These are phyloP conservation scores for Populus simonii DNA, from an alignment of 345 rosid species.

Conservation along the genomic window DNA sequence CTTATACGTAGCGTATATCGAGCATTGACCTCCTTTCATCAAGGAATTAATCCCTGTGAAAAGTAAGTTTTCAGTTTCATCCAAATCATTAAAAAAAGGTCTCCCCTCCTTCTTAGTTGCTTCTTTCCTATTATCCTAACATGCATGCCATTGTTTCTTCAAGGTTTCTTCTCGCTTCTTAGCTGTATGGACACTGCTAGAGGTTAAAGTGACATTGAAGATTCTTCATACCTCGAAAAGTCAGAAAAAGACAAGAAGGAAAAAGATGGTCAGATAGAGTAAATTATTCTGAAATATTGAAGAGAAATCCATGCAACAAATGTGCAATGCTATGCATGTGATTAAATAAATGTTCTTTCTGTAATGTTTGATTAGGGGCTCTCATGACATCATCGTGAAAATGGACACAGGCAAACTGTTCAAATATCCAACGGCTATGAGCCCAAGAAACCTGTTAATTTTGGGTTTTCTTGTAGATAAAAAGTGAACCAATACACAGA, in stretches of 20 bases:
- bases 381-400: not conserved
- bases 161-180: not conserved
- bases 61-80: too few relatives aligned
- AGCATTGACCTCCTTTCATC: too few relatives aligned
- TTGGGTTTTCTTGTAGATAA: too few relatives aligned
- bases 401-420: not conserved
- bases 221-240: not conserved
- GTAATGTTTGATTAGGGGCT: not conserved
- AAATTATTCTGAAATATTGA: not conserved
- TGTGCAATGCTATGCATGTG: not conserved
- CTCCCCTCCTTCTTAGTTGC: too few relatives aligned
- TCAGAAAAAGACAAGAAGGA: slow-evolving; percentile 17
- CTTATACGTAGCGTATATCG: too few relatives aligned
- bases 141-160: too few relatives aligned
- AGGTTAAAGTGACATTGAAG: slow-evolving; percentile 5
- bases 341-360: not conserved
- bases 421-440: slow-evolving; percentile 38
- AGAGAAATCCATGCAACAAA: not conserved
- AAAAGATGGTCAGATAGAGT: not conserved
- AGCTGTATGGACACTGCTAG: slow-evolving; percentile 9
- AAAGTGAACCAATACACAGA: too few relatives aligned
- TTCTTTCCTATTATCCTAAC: too few relatives aligned
- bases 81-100: too few relatives aligned
- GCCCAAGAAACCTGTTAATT: not conserved
- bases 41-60: too few relatives aligned